These are phyloP conservation scores for Blastobotrys terrestris DNA, from an alignment of 805 yeast genomes.

Conservation along the genomic window DNA sequence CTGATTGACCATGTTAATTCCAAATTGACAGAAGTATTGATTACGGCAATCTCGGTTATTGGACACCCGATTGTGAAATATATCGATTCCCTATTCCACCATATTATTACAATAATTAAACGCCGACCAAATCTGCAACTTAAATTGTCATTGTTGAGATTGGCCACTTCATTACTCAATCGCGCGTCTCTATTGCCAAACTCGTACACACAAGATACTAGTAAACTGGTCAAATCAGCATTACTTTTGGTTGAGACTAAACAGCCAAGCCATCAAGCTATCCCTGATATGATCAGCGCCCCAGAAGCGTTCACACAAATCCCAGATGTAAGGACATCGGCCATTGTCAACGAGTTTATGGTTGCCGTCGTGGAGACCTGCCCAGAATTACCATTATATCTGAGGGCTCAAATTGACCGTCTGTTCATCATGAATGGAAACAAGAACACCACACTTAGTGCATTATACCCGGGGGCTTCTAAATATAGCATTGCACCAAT, in stretches of 20 bases:
- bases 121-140: neutral
- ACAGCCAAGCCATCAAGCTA: slow-evolving; percentile 16
- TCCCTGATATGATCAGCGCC: slow-evolving; percentile 17
- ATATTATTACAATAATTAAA: slow-evolving; percentile 14
- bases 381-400: slow-evolving; percentile 51
- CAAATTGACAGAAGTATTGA: slow-evolving; percentile 38
- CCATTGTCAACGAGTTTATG: slow-evolving; percentile 42
- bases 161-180: slow-evolving; percentile 5
- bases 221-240: slow-evolving; percentile 7
- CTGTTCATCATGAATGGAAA: slow-evolving; percentile 35
- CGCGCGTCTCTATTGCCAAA: slow-evolving; percentile 8
- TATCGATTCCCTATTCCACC: slow-evolving; percentile 37
- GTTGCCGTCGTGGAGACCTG: slow-evolving; percentile 42
- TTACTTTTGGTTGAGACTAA: slow-evolving; percentile 7
- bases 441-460: slow-evolving; percentile 39
- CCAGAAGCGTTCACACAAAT: slow-evolving; percentile 6
- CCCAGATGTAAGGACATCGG: neutral
- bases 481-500: slow-evolving; percentile 67
- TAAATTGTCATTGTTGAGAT: slow-evolving; percentile 8
- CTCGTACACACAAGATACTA: slow-evolving; percentile 3
- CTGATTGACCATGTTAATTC: slow-evolving; percentile 35
- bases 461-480: slow-evolving; percentile 62
- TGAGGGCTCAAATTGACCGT: slow-evolving; percentile 51
- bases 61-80: slow-evolving; percentile 39
- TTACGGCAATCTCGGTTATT: too few species aligned